Evolutionary conservation across 331 rosid genomes (phyloP).

Genomic region (Malus hybrid): DNA sequence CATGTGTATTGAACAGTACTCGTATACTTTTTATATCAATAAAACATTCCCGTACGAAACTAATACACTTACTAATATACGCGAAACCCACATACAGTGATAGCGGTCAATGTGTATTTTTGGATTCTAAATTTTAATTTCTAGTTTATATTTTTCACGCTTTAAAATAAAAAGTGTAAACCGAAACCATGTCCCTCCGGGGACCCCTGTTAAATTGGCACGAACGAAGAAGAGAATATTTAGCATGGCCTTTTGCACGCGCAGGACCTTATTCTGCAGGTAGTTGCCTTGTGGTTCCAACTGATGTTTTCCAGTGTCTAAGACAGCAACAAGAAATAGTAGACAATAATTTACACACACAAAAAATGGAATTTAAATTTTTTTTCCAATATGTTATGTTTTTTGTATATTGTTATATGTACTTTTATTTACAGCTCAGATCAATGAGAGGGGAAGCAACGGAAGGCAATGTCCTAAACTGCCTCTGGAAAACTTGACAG

Average conservation of each 20-base stretch:
- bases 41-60: no score
- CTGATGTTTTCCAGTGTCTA: not conserved
- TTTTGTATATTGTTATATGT: slow-evolving; percentile 8
- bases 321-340: not conserved
- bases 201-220: not conserved
- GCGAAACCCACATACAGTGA: no score
- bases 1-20: not conserved
- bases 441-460: not conserved
- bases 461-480: not conserved
- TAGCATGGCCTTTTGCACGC: not conserved
- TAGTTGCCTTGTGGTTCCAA: not conserved
- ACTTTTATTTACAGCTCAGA: slow-evolving; percentile 22
- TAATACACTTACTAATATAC: no score
- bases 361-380: not conserved
- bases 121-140: no score
- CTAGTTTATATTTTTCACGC: not conserved
- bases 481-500: slow-evolving; percentile 21
- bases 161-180: not conserved
- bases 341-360: not conserved
- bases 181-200: not conserved
- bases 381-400: not conserved
- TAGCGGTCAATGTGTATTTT: no score
- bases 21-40: no score
- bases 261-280: no score
- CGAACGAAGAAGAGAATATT: not conserved